Percentiles rank a stretch among this genome's conserved stretches.
Conservation (phyloP, 768 basidiomycete species). For the Lentinula detonsa region DNA sequence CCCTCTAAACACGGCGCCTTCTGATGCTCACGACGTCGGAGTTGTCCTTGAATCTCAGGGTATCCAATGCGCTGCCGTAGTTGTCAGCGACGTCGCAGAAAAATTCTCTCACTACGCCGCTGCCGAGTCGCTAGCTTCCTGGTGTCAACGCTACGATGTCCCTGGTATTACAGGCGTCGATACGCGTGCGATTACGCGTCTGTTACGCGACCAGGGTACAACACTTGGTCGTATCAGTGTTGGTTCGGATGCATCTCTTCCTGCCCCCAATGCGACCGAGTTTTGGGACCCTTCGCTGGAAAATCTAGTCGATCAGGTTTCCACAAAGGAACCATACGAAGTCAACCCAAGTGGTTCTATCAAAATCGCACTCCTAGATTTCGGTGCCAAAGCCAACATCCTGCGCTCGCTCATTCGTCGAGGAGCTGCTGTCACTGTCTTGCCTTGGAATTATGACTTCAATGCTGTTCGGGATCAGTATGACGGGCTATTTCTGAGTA, state of each 20-base stretch:
- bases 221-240: conserved; percentile 89
- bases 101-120: conserved; percentile 93
- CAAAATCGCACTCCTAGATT: conserved; percentile 93
- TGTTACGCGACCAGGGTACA: conserved; percentile 95
- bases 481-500: conserved; percentile 94
- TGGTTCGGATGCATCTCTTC: conserved; percentile 60
- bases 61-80: conserved; percentile 88
- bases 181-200: conserved; percentile 90
- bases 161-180: conserved; percentile 97
- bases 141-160: conserved; percentile 87
- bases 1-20: conserved; percentile 69
- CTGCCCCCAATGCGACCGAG: conserved; percentile 56
- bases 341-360: conserved; percentile 85
- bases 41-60: conserved; percentile 83
- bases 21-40: conserved; percentile 73
- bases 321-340: conserved; percentile 77
- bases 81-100: conserved; percentile 93
- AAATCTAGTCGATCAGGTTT: conserved; percentile 92
- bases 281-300: conserved; percentile 92
- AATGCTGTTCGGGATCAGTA: conserved; percentile 84
- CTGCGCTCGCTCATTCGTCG: conserved; percentile 87
- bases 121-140: conserved; percentile 86
- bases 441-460: conserved; percentile 98
- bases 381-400: conserved; percentile 97
- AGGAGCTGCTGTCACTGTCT: conserved; percentile 87